Evolutionary conservation across 345 rosid genomes (phyloP), one percentile per base, ranked within the genome.

Genomic region (Lepidium didymum): DNA sequence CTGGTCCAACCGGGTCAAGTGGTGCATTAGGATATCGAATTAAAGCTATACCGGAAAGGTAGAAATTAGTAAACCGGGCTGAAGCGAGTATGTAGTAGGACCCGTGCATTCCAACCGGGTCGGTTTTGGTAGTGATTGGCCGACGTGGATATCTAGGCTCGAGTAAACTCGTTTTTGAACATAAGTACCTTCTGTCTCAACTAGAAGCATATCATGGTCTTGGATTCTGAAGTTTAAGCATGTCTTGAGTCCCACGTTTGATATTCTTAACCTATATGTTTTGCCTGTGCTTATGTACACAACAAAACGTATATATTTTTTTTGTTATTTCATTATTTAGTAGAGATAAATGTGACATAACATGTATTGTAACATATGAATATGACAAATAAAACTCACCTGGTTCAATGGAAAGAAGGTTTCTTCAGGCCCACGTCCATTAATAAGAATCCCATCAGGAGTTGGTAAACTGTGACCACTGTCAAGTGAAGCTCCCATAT

Each of bases 211-310:
- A 27, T 76, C 56, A 31, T 76, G 79, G 66, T 65, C 72, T 8
- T 76, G 75, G 11, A 76, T 64, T 16, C 79, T 69, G 31, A 76
- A 76, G 72, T 76, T 76, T 76, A 76, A 56, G 9, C 58, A 42
- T 49, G 72, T 43, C 40, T 64, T 56, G 8, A 76, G 69, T 0
- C 76, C 79, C 44, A 70, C 79, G 21, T 76, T 76, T 69, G 79
- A 76, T 63, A 76, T 76, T 58, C 79, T 69, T n/a, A 76, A 12
- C 45, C 79, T 64, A 64, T 76, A 76, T 11, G 68, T 76, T 43
- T 51, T 64, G 12, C 79, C 76, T 76, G 38, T 16, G 33, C 51
- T 54, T 37, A 68, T 60, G 2, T 16, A 64, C 5, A 71, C 27
- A 1, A 42, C 2, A 5, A 54, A 40, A 43, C 6, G 7, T 10